Conservation (phyloP, 139 green algal genomes). For the Picochlorum sp. region DNA sequence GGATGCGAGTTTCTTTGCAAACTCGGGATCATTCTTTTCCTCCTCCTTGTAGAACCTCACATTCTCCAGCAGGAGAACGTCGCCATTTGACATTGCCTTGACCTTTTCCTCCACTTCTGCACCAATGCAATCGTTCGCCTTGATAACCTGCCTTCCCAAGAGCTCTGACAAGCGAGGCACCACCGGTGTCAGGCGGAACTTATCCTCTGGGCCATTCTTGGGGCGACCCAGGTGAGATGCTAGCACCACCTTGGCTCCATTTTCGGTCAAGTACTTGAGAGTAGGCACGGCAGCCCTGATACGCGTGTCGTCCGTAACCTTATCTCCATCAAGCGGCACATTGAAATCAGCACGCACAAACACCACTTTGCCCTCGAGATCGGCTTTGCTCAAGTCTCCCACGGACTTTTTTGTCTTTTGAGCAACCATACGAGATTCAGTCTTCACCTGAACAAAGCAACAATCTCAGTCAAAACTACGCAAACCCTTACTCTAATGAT, state of each 20-base stretch:
- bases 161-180: conserved; percentile 71
- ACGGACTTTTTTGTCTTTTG: too few species aligned
- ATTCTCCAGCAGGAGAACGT: conserved; percentile 44
- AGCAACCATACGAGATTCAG: too few species aligned
- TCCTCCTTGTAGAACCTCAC: conserved; percentile 89
- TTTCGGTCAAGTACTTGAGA: conserved; percentile 55
- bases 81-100: conserved; percentile 58
- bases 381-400: background rate
- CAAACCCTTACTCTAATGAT: too few species aligned
- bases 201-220: conserved; percentile 86
- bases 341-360: conserved; percentile 91
- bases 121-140: conserved; percentile 92
- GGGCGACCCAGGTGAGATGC: conserved; percentile 92
- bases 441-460: too few species aligned
- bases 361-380: background rate
- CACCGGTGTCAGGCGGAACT: conserved; percentile 41
- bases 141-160: conserved; percentile 60
- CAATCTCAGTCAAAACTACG: too few species aligned
- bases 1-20: conserved; percentile 82
- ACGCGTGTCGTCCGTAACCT: conserved; percentile 93
- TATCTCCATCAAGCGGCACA: conserved; percentile 67
- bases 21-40: conserved; percentile 88
- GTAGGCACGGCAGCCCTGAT: conserved; percentile 92
- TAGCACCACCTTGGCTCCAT: conserved; percentile 92
- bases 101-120: conserved; percentile 56